phyloP scores from a whole-genome alignment of 139 green algal species.

The Yamagishiella unicocca region DNA sequence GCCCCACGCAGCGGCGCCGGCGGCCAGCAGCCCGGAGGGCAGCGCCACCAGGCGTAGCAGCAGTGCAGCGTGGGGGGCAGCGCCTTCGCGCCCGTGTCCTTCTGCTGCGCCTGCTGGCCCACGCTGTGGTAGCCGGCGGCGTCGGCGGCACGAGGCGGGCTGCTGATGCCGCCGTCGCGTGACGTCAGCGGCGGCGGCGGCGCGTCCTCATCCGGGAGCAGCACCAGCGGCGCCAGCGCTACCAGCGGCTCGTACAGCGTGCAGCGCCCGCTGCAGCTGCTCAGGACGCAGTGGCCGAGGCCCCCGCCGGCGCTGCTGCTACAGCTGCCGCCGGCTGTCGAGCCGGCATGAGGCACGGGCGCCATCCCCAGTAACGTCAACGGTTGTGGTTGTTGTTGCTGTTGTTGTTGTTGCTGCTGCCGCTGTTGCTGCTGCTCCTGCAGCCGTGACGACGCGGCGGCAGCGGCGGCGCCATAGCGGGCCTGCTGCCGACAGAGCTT shows the following conservation, averaged over 20 bases:
- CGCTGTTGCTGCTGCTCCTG: too few relatives aligned
- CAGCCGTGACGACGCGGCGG: background rate
- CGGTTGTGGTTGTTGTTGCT: too few relatives aligned
- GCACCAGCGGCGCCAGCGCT: background rate
- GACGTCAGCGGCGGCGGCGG: background rate
- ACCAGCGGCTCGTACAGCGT: constrained; percentile 18
- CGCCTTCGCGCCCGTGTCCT: background rate
- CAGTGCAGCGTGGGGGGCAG: constrained; percentile 23
- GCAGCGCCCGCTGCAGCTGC: constrained; percentile 27
- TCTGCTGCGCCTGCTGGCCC: background rate
- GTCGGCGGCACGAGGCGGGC: background rate
- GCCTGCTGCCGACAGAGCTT: constrained; percentile 16
- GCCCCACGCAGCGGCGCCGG: background rate
- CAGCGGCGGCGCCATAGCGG: constrained; percentile 2
- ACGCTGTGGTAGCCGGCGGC: background rate
- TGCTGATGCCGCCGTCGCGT: background rate
- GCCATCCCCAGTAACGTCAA: background rate
- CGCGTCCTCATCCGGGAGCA: background rate
- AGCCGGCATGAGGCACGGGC: background rate
- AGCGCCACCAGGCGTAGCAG: constrained; percentile 29
- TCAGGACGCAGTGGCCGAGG: background rate
- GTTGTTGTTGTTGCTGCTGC: too few relatives aligned
- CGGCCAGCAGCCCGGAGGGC: background rate
- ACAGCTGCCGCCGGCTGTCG: background rate
- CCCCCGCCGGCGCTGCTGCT: background rate